phyloP scores from a whole-genome alignment of 1,139 yeast genomes.

The Wickerhamomyces sp. region DNA sequence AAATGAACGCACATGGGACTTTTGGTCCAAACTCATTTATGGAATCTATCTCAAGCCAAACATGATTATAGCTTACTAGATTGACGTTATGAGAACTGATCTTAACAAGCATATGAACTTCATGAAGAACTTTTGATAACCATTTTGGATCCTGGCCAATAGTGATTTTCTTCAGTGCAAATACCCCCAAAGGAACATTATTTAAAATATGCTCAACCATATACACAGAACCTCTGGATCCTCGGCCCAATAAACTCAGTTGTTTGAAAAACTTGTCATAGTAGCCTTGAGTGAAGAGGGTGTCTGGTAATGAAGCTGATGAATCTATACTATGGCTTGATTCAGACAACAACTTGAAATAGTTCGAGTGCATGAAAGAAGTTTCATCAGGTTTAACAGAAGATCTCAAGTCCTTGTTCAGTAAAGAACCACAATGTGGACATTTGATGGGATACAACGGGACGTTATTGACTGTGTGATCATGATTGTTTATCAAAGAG shows the following conservation, averaged over 20 bases:
- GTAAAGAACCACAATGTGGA: slow-evolving; percentile 38
- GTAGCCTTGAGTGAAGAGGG: slow-evolving; percentile 66
- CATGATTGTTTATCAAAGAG: slow-evolving; percentile 28
- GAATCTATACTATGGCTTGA: slow-evolving; percentile 21
- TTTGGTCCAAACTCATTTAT: slow-evolving; percentile 51
- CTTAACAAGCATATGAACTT: slow-evolving; percentile 59
- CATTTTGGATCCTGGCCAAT: slow-evolving; percentile 71
- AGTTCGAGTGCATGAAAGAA: slow-evolving; percentile 35
- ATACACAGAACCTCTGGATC: slow-evolving; percentile 80
- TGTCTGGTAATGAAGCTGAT: slow-evolving; percentile 9
- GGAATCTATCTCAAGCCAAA: slow-evolving; percentile 79
- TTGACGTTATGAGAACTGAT: slow-evolving; percentile 49
- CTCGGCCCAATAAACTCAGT: slow-evolving; percentile 58
- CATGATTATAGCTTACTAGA: slow-evolving; percentile 82
- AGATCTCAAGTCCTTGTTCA: neutral
- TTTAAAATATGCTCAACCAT: slow-evolving; percentile 78
- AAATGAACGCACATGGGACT: slow-evolving; percentile 78
- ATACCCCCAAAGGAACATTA: slow-evolving; percentile 66
- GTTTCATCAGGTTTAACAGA: neutral
- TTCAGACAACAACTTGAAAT: slow-evolving; percentile 32
- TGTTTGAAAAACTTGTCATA: slow-evolving; percentile 62
- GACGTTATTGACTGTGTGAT: slow-evolving; percentile 5
- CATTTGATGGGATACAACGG: slow-evolving; percentile 25
- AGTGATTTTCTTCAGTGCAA: slow-evolving; percentile 80
- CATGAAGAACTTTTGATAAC: slow-evolving; percentile 67